These are phyloP conservation scores for Apiotrichum laibachii DNA, from an alignment of 1,284 basidiomycete genomes.

Conservation along the genomic window DNA sequence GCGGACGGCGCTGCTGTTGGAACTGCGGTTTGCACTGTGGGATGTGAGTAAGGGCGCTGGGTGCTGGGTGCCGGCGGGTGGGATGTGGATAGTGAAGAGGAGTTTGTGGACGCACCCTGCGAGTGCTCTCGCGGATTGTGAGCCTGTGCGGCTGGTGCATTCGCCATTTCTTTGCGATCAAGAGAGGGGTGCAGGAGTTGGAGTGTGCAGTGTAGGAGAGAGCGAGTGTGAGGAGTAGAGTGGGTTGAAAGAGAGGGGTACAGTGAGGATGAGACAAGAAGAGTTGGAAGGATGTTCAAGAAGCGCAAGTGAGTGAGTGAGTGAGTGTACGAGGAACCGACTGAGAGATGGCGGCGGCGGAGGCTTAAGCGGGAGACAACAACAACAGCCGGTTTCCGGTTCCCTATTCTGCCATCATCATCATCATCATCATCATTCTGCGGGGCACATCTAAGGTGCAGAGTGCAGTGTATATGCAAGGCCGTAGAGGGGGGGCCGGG, in stretches of 20 bases:
- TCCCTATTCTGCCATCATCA: too few relatives aligned
- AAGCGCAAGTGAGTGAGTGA: too few relatives aligned
- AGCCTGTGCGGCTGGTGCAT: not conserved
- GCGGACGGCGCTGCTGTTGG: not conserved
- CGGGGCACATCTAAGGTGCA: too few relatives aligned
- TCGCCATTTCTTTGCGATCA: not conserved
- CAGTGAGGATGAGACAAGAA: not conserved
- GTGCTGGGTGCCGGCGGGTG: not conserved
- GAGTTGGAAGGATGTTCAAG: too few relatives aligned
- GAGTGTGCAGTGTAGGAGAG: not conserved
- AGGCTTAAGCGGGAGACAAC: too few relatives aligned
- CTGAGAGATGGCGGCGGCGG: too few relatives aligned
- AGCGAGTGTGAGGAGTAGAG: not conserved
- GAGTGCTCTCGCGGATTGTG: not conserved
- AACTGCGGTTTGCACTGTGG: not conserved
- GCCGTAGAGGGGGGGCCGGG: too few relatives aligned
- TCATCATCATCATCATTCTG: too few relatives aligned
- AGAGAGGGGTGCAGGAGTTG: not conserved
- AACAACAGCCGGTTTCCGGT: too few relatives aligned
- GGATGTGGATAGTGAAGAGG: not conserved
- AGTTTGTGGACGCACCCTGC: not conserved
- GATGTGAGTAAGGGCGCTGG: not conserved
- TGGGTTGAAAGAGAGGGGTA: not conserved
- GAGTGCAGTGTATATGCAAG: too few relatives aligned
- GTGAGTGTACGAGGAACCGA: too few relatives aligned